Evolutionary conservation across 129 eudicot species (phyloP), one percentile per base, ranked within the genome.

Genomic region (Artemisia tridentata): DNA sequence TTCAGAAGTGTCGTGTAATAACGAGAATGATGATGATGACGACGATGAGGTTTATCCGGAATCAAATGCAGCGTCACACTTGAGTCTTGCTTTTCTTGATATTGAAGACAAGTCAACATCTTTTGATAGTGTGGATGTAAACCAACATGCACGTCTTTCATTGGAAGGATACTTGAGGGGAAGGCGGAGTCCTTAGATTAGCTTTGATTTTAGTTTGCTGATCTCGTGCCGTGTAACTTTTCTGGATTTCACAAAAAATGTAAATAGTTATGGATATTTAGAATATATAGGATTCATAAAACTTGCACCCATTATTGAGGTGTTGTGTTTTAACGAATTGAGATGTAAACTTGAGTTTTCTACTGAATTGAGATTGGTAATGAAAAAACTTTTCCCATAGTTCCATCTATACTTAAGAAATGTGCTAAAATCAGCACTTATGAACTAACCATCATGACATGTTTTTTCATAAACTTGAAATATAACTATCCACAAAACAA

Each of bases 41-140:
- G 97, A 90, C 45, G 97, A 93, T 76, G 97, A 91, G 72, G 97
- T 91, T 20, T 87, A 91, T 81, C 97, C 91, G 17, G 89, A 85
- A 78, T 87, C 91, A 13, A 81, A 89, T 66, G 83, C 87, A 69
- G 91, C 81, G 82, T 85, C 95, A 11, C 95, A 91, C 71, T 64
- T 91, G 72, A 83, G 88, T 76, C 82, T 91, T 41, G 95, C 95
- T 18, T 85, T 87, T 48, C 84, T 81, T 67, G 98, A 86, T 54
- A 75, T 84, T 14, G 88, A 85, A 11, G 91, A 88, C 3, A 83
- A 76, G 55, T 80, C 84, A 7, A 51, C 77, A 10, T 85, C 86
- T 3, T 87, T 90, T 67, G 83, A 91, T 80, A 85, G 88, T 67
- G 50, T 41, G 52, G 68, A 63, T 31, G 68, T 63, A 31, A 63